Evolutionary conservation across 2,329 filamentous ascomycete species (phyloP).

Genomic region (Ramichloridium luteum): DNA sequence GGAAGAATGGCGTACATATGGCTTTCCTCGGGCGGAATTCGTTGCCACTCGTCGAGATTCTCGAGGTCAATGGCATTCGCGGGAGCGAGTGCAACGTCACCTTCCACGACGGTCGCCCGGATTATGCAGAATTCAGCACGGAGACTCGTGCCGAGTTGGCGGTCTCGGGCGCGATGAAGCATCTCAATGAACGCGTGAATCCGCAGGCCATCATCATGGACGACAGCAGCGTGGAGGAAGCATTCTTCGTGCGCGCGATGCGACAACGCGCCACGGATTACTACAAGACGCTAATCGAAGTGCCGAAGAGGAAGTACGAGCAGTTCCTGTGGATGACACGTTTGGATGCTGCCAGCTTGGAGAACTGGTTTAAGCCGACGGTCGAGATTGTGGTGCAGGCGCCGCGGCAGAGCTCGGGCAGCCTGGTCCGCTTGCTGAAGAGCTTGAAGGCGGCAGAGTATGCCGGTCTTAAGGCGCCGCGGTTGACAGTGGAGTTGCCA

Average conservation of each 20-base stretch:
- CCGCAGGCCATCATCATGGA: conserved; percentile 69
- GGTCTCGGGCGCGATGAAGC: conserved; percentile 52
- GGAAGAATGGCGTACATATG: conserved; percentile 67
- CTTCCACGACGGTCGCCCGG: conserved; percentile 64
- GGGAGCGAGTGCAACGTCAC: conserved; percentile 48
- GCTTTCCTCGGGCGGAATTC: conserved; percentile 62
- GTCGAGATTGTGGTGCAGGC: conserved; percentile 80
- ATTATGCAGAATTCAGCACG: conserved; percentile 57
- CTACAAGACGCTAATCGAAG: conserved; percentile 56
- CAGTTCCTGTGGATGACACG: conserved; percentile 65
- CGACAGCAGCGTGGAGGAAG: conserved; percentile 52
- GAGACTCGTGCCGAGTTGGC: conserved; percentile 56
- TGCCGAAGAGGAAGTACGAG: conserved; percentile 52
- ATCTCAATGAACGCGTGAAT: conserved; percentile 61
- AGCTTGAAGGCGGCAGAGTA: conserved; percentile 70
- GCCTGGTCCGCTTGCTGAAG: conserved; percentile 60
- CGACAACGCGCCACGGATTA: conserved; percentile 42
- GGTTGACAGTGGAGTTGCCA: conserved; percentile 76
- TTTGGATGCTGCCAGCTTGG: conserved; percentile 60
- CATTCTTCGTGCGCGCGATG: conserved; percentile 52
- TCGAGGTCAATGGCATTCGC: conserved; percentile 67
- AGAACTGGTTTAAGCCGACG: conserved; percentile 62
- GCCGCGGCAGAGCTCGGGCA: conserved; percentile 55
- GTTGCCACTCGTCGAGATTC: conserved; percentile 55
- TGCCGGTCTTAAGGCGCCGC: conserved; percentile 53